phyloP scores from a whole-genome alignment of 441 rosid genomes.

The Mallotus japonicus region DNA sequence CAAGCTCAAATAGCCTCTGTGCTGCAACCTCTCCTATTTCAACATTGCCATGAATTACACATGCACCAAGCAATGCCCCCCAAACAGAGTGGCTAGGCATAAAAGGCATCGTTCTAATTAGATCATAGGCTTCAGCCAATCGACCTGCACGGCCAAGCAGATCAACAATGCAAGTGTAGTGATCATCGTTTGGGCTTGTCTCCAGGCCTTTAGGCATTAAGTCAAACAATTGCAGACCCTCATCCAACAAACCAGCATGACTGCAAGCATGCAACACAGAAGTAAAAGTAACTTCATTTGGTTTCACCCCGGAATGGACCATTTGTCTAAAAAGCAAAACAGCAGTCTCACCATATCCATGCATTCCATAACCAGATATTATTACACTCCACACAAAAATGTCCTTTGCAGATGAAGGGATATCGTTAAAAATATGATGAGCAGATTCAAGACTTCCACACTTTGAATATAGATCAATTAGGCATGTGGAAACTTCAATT shows the following conservation, averaged over 20 bases:
- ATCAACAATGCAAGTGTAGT: slow-evolving; percentile 69
- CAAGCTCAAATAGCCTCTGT: slow-evolving; percentile 51
- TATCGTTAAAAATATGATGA: slow-evolving; percentile 39
- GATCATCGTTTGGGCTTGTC: slow-evolving; percentile 51
- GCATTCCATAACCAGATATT: slow-evolving; percentile 73
- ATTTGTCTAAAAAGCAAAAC: slow-evolving; percentile 59
- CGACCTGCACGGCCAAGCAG: slow-evolving; percentile 72
- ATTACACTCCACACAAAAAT: slow-evolving; percentile 59
- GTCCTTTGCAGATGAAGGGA: slow-evolving; percentile 49
- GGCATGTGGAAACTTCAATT: slow-evolving; percentile 68
- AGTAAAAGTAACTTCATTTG: slow-evolving; percentile 73
- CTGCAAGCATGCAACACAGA: slow-evolving; percentile 69
- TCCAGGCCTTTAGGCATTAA: slow-evolving; percentile 45
- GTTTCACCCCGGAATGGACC: slow-evolving; percentile 58
- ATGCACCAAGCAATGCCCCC: slow-evolving; percentile 72
- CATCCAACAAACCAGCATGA: slow-evolving; percentile 63
- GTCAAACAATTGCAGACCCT: slow-evolving; percentile 55
- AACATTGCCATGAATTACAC: slow-evolving; percentile 63
- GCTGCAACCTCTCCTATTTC: slow-evolving; percentile 78
- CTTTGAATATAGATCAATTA: slow-evolving; percentile 77
- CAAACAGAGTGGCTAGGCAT: slow-evolving; percentile 55
- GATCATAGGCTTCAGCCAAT: slow-evolving; percentile 52
- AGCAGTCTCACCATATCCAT: slow-evolving; percentile 52
- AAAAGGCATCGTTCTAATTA: slow-evolving; percentile 53
- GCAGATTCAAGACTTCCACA: slow-evolving; percentile 54